These are phyloP conservation scores for Xerocomellus dryophilus DNA, from an alignment of 768 basidiomycete species.

Conservation along the genomic window DNA sequence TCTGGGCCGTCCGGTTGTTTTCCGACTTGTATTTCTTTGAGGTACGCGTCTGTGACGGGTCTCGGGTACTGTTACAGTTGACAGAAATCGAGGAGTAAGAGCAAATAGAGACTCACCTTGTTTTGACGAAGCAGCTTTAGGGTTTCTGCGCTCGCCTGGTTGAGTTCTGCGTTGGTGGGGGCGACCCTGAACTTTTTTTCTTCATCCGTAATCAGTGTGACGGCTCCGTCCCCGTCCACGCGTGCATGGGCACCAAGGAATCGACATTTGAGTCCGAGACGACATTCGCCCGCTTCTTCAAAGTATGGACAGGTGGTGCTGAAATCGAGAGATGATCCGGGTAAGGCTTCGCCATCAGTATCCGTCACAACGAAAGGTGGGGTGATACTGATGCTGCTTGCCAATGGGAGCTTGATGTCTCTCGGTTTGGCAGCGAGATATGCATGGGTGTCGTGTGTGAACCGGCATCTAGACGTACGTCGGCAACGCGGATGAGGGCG, in stretches of 20 bases:
- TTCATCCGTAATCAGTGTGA: constrained; percentile 50
- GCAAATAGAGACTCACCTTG: constrained; percentile 46
- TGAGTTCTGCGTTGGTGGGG: constrained; percentile 57
- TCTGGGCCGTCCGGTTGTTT: constrained; percentile 14
- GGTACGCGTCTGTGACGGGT: constrained; percentile 62
- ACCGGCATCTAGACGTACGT: constrained; percentile 56
- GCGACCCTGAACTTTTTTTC: constrained; percentile 53
- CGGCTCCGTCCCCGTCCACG: constrained; percentile 42
- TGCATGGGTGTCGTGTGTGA: constrained; percentile 68
- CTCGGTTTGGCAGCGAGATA: constrained; percentile 76
- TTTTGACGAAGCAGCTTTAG: constrained; percentile 63
- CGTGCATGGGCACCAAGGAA: constrained; percentile 78
- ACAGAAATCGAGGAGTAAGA: background rate
- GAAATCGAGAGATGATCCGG: constrained; percentile 18
- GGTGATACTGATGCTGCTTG: constrained; percentile 39
- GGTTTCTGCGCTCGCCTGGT: constrained; percentile 57
- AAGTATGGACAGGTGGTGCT: constrained; percentile 26
- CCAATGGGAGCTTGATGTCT: constrained; percentile 63
- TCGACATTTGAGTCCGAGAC: constrained; percentile 81
- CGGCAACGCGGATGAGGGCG: background rate
- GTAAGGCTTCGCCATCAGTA: background rate
- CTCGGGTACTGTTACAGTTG: constrained; percentile 51
- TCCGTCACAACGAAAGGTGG: constrained; percentile 49
- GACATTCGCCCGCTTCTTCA: constrained; percentile 31
- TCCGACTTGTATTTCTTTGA: constrained; percentile 46